phyloP scores from a whole-genome alignment of 306 rosid species.

The Spatholobus suberectus region DNA sequence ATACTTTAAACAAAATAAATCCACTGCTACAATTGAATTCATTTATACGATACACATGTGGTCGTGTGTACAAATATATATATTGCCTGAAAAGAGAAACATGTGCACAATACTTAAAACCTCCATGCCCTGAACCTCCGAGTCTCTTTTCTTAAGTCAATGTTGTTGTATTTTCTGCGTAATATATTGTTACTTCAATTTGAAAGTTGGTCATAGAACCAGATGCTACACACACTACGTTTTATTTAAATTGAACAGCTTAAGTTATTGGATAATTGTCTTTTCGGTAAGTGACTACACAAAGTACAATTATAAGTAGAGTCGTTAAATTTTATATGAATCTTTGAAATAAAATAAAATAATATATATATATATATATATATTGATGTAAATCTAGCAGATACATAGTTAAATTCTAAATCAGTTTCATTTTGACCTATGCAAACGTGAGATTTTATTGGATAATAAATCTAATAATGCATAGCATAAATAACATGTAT shows the following conservation, averaged over 20 bases:
- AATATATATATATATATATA: too few relatives aligned
- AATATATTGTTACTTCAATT: background rate
- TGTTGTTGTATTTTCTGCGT: background rate
- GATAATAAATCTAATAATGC: background rate
- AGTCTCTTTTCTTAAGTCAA: background rate
- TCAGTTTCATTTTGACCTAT: background rate
- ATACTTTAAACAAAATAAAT: background rate
- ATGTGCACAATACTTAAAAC: conserved; percentile 11
- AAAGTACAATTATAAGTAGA: background rate
- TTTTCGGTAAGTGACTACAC: background rate
- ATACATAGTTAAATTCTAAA: background rate
- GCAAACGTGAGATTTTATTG: background rate
- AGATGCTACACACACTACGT: conserved; percentile 26
- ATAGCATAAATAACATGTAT: background rate
- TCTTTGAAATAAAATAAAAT: background rate
- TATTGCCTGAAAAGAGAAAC: conserved; percentile 17
- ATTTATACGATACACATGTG: background rate
- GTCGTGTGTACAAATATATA: conserved; percentile 7
- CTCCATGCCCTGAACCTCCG: background rate
- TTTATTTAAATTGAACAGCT: background rate
- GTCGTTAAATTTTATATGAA: background rate
- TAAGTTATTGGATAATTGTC: conserved; percentile 21
- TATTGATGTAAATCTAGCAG: background rate
- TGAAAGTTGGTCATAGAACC: conserved; percentile 22
- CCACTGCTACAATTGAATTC: conserved; percentile 3